Evolutionary conservation across 225 moss, liverwort and hornwort genomes (phyloP).

Genomic region (Antitrichia curtipendula): DNA sequence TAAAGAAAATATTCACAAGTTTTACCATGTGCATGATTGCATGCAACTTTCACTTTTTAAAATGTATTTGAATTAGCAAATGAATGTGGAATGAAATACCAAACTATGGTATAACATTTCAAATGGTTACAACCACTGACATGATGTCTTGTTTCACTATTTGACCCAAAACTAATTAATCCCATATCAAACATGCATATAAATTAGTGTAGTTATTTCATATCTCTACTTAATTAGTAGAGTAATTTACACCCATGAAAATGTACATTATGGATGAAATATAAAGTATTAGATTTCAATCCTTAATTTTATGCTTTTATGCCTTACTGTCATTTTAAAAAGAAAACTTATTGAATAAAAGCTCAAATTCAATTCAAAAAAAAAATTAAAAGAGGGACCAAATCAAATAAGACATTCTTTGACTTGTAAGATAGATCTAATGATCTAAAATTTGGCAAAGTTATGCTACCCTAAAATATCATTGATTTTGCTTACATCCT

Average conservation of each 20-base stretch:
- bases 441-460: not conserved
- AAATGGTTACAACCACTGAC: not conserved
- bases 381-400: not conserved
- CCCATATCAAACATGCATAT: not conserved
- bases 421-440: not conserved
- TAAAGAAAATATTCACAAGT: not conserved
- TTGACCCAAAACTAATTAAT: not conserved
- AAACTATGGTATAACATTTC: not conserved
- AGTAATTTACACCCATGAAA: not conserved
- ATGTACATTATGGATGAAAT: not conserved
- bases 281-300: not conserved
- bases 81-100: not conserved
- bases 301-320: not conserved
- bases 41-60: too few species aligned
- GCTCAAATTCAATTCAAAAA: not conserved
- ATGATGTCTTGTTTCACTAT: not conserved
- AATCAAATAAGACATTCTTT: not conserved
- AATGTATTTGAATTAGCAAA: not conserved
- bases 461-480: rapidly evolving
- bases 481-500: not conserved
- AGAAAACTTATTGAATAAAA: not conserved
- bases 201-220: not conserved
- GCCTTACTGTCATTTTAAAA: not conserved
- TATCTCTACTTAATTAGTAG: not conserved
- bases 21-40: rapidly evolving